Percentiles rank a stretch among this genome's conserved stretches.
Conservation (phyloP, 805 yeast genomes). For the Starmera amethionina region DNA sequence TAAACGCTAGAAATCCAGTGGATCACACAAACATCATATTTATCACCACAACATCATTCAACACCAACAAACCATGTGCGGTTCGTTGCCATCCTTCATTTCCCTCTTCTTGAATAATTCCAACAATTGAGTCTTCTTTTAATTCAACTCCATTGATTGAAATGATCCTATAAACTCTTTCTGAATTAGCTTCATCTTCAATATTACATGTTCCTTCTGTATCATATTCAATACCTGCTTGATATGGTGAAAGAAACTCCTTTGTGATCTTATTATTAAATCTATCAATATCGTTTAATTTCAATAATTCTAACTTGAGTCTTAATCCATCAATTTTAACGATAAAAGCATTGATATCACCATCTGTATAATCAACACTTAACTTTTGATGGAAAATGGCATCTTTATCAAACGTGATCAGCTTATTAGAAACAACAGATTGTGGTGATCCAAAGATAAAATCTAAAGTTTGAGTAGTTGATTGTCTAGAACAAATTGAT, state of each 20-base stretch:
- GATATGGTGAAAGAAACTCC: slow-evolving; percentile 5
- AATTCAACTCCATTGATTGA: slow-evolving; percentile 16
- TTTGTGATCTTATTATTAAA: slow-evolving; percentile 24
- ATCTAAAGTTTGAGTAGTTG: slow-evolving; percentile 1
- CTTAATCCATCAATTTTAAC: slow-evolving; percentile 32
- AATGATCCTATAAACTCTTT: slow-evolving; percentile 9
- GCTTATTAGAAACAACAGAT: slow-evolving; percentile 14
- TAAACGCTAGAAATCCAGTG: not conserved
- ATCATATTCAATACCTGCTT: slow-evolving; percentile 3
- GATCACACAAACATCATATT: slow-evolving; percentile 5
- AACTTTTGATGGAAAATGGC: not conserved
- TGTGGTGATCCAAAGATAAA: slow-evolving; percentile 5
- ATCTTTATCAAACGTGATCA: no score
- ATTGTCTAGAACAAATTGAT: not conserved
- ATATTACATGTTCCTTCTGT: slow-evolving; percentile 5
- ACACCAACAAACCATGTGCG: not conserved
- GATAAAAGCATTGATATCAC: slow-evolving; percentile 16
- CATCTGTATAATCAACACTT: not conserved
- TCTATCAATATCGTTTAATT: slow-evolving; percentile 29
- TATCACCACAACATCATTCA: slow-evolving; percentile 5
- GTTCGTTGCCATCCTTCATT: not conserved
- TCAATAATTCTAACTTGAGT: slow-evolving; percentile 35
- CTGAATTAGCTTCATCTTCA: slow-evolving; percentile 5
- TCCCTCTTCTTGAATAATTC: not conserved
- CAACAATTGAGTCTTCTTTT: slow-evolving; percentile 1